phyloP scores from a whole-genome alignment of 805 yeast genomes.

The Priceomyces carsonii region DNA sequence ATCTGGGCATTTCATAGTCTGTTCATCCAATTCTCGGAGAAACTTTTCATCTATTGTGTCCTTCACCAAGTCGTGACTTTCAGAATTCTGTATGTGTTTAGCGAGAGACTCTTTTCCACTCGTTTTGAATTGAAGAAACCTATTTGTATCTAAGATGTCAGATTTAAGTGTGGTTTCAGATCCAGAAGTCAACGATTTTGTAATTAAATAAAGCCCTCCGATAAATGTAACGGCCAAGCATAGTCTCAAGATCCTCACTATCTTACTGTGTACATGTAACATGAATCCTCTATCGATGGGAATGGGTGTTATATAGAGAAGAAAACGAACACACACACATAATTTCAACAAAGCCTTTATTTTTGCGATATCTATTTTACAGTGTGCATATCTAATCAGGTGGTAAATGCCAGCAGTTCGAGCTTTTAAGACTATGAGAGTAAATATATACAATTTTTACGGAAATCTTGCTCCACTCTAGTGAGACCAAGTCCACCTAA shows the following conservation, averaged over 20 bases:
- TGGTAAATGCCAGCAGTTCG: too few species aligned
- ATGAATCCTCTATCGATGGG: background rate
- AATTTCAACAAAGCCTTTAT: background rate
- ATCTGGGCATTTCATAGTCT: constrained; percentile 50
- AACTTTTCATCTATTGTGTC: constrained; percentile 12
- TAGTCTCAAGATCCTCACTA: background rate
- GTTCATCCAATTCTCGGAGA: constrained; percentile 18
- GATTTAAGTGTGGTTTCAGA: too few species aligned
- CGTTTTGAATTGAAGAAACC: too few species aligned
- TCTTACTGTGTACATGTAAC: constrained; percentile 4
- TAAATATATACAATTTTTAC: constrained; percentile 18
- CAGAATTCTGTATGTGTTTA: too few species aligned
- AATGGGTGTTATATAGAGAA: background rate
- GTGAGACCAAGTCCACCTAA: constrained; percentile 22
- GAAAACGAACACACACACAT: background rate
- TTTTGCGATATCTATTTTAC: too few species aligned
- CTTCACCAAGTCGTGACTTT: too few species aligned
- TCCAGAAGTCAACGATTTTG: too few species aligned
- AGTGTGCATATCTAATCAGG: too few species aligned
- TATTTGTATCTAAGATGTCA: too few species aligned
- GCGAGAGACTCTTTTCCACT: too few species aligned
- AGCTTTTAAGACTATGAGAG: constrained; percentile 11
- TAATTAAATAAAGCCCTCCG: background rate
- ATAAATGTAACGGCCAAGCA: background rate
- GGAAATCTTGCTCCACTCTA: constrained; percentile 17